Percentiles rank a stretch among this genome's conserved stretches.
phyloP scores from a whole-genome alignment of 345 rosid species.

The Euphorbia tirucalli region DNA sequence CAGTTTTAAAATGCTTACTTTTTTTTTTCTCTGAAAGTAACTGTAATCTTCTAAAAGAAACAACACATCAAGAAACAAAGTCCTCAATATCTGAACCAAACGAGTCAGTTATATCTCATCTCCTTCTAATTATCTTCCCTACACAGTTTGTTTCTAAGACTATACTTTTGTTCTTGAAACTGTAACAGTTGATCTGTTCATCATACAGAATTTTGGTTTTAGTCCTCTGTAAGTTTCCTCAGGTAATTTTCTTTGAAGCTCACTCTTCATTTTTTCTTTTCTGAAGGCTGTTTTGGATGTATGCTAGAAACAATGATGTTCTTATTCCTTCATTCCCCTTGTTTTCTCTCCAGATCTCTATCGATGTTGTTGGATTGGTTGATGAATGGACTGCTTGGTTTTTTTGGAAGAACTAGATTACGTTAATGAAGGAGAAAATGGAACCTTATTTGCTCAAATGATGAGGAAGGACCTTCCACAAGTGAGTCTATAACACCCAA shows the following conservation, averaged over 20 bases:
- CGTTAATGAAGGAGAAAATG: slow-evolving; percentile 92
- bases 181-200: slow-evolving; percentile 80
- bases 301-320: slow-evolving; percentile 2
- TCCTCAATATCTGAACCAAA: too few species aligned
- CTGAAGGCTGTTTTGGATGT: not conserved
- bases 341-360: slow-evolving; percentile 52
- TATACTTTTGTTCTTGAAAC: slow-evolving; percentile 86
- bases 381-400: slow-evolving; percentile 99
- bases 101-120: too few species aligned
- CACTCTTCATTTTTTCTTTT: too few species aligned
- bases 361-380: slow-evolving; percentile 93
- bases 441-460: slow-evolving; percentile 86
- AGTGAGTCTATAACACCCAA: slow-evolving; percentile 40
- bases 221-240: slow-evolving; percentile 84
- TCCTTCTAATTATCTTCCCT: too few species aligned
- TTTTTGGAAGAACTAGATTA: slow-evolving; percentile 96
- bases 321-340: not conserved
- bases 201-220: slow-evolving; percentile 83
- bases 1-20: not conserved
- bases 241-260: slow-evolving; percentile 45
- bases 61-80: too few species aligned
- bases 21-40: too few species aligned
- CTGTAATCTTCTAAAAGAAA: too few species aligned
- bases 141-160: too few species aligned
- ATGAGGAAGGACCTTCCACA: slow-evolving; percentile 98